phyloP scores from a whole-genome alignment of 73 alveolate species.

The Tetrahymena malaccensis region DNA sequence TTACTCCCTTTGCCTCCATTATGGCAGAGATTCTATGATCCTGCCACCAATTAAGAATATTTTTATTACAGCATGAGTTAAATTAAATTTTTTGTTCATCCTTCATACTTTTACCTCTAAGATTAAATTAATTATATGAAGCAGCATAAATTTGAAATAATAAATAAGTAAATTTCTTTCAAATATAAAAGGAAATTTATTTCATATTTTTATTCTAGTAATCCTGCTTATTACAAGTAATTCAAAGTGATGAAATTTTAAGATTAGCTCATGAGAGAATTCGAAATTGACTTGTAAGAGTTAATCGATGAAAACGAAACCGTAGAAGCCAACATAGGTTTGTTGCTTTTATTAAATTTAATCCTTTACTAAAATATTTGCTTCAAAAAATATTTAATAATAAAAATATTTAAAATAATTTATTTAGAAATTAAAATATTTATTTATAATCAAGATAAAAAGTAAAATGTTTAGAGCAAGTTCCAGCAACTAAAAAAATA shows the following conservation, averaged over 20 bases:
- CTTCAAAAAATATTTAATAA: too few relatives aligned
- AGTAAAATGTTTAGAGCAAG: neutral
- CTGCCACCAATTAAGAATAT: neutral
- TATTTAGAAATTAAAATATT: too few relatives aligned
- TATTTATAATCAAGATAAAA: neutral
- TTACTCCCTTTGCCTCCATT: neutral
- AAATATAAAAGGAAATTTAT: neutral
- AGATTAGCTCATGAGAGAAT: neutral
- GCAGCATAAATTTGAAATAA: neutral
- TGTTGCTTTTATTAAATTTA: too few relatives aligned
- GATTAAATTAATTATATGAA: neutral
- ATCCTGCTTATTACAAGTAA: neutral
- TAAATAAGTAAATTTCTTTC: neutral
- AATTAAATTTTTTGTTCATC: neutral
- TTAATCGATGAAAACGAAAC: neutral
- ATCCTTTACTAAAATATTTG: too few relatives aligned
- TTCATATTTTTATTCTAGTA: neutral
- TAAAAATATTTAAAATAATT: too few relatives aligned
- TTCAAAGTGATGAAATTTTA: neutral
- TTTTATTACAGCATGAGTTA: neutral
- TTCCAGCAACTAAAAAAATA: neutral
- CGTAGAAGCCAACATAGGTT: neutral
- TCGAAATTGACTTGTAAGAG: neutral
- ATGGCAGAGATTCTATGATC: neutral
- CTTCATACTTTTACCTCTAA: neutral